Evolutionary conservation across 371 early-diverging fungal genomes (phyloP).

Genomic region (Syncephalastrum racemosum): DNA sequence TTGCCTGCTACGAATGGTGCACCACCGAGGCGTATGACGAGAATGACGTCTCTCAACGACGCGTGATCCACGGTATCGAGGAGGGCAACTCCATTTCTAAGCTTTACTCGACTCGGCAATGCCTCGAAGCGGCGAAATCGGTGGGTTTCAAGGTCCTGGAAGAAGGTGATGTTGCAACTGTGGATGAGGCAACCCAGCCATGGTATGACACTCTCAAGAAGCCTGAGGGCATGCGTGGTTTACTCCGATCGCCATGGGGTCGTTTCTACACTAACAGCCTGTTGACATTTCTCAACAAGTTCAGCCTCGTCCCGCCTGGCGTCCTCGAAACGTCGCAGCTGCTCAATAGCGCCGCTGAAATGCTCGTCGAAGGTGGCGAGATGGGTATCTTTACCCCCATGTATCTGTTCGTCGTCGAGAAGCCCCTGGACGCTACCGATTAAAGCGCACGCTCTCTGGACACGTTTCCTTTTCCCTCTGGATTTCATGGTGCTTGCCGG

Average conservation of each 20-base stretch:
- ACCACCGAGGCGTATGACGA: slow-evolving; percentile 70
- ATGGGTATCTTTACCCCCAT: slow-evolving; percentile 78
- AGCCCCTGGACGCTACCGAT: slow-evolving; percentile 48
- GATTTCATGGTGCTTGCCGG: background rate
- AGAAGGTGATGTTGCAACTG: slow-evolving; percentile 59
- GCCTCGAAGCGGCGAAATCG: slow-evolving; percentile 62
- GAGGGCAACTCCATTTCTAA: slow-evolving; percentile 81
- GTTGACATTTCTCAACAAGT: slow-evolving; percentile 60
- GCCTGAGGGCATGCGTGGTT: slow-evolving; percentile 50
- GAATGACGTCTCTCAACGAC: slow-evolving; percentile 58
- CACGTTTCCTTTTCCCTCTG: background rate
- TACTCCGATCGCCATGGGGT: slow-evolving; percentile 51
- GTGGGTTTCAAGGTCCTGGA: slow-evolving; percentile 74
- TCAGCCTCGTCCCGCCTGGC: slow-evolving; percentile 70
- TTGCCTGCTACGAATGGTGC: slow-evolving; percentile 81
- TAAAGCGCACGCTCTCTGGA: background rate
- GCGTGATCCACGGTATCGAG: slow-evolving; percentile 72
- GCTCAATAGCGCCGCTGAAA: slow-evolving; percentile 70
- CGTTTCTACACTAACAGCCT: slow-evolving; percentile 59
- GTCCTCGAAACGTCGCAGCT: slow-evolving; percentile 68
- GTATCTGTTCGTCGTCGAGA: slow-evolving; percentile 78
- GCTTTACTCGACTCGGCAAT: slow-evolving; percentile 61
- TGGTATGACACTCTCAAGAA: slow-evolving; percentile 68
- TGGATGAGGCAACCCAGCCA: slow-evolving; percentile 57
- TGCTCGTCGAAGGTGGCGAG: slow-evolving; percentile 71